phyloP scores from a whole-genome alignment of 441 rosid species.

The Croton laevigatus region DNA sequence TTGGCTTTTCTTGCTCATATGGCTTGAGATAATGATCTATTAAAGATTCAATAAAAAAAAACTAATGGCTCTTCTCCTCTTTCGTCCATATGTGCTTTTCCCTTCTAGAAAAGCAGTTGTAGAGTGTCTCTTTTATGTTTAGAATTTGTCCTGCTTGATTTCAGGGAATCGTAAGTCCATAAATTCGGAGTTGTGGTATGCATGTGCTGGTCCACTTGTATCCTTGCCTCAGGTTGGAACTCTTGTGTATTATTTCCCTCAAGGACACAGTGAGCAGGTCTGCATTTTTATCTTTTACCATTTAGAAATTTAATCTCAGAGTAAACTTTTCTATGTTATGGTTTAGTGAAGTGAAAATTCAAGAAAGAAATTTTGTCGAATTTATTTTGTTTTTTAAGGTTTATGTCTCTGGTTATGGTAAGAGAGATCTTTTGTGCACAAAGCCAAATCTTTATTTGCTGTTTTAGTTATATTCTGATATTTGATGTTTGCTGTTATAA shows the following conservation, averaged over 20 bases:
- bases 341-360: background rate
- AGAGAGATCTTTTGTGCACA: background rate
- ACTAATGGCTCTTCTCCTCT: background rate
- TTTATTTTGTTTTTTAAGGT: background rate
- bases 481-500: background rate
- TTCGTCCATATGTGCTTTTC: background rate
- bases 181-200: conserved; percentile 93
- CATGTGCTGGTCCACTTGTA: conserved; percentile 99
- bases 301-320: background rate
- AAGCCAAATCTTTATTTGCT: background rate
- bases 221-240: conserved; percentile 89
- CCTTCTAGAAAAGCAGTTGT: background rate
- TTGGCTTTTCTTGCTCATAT: conserved; percentile 5
- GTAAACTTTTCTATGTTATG: background rate
- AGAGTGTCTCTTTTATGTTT: background rate
- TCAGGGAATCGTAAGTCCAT: conserved; percentile 69
- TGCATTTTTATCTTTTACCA: conserved; percentile 17
- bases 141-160: conserved; percentile 15
- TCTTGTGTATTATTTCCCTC: conserved; percentile 90
- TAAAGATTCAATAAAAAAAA: conserved; percentile 5
- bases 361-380: background rate
- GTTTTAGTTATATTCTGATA: background rate
- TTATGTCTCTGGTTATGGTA: background rate
- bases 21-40: conserved; percentile 4
- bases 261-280: conserved; percentile 99